Evolutionary conservation across 306 rosid genomes (phyloP).

Genomic region (Lablab purpureus): DNA sequence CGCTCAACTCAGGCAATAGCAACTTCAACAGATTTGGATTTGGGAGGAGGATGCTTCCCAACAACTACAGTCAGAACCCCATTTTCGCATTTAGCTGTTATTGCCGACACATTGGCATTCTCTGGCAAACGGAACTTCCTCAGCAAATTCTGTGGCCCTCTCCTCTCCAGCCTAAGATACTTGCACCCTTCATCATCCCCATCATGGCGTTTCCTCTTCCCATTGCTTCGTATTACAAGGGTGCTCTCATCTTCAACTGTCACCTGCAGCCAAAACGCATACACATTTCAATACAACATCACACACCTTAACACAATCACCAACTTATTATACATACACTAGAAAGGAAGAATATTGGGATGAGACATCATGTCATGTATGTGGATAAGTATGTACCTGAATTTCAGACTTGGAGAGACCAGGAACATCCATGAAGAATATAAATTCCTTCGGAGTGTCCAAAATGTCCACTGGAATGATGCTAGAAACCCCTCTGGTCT

Average conservation of each 20-base stretch:
- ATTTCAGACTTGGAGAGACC: constrained; percentile 76
- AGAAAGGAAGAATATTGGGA: background rate
- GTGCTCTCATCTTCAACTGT: constrained; percentile 66
- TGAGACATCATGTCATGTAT: background rate
- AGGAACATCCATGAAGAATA: constrained; percentile 71
- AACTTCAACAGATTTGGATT: constrained; percentile 65
- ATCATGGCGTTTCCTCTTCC: constrained; percentile 71
- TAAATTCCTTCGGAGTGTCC: constrained; percentile 63
- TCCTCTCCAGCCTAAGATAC: constrained; percentile 67
- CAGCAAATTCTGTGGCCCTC: constrained; percentile 53
- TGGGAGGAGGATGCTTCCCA: constrained; percentile 70
- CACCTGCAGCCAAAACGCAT: constrained; percentile 36
- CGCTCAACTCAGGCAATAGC: constrained; percentile 50
- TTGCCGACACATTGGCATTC: constrained; percentile 58
- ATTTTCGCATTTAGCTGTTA: constrained; percentile 71
- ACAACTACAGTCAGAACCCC: constrained; percentile 70
- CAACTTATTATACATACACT: background rate
- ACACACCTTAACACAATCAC: background rate
- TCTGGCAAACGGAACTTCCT: constrained; percentile 62
- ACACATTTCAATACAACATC: background rate
- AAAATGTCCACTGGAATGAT: constrained; percentile 65
- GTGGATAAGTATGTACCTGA: constrained; percentile 54
- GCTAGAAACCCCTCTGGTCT: constrained; percentile 41
- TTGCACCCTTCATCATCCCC: constrained; percentile 77
- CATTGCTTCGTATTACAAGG: constrained; percentile 58